Percentiles rank a stretch among this genome's conserved stretches.
Evolutionary conservation across 306 rosid species (phyloP).

Genomic region (Mimosa pudica): DNA sequence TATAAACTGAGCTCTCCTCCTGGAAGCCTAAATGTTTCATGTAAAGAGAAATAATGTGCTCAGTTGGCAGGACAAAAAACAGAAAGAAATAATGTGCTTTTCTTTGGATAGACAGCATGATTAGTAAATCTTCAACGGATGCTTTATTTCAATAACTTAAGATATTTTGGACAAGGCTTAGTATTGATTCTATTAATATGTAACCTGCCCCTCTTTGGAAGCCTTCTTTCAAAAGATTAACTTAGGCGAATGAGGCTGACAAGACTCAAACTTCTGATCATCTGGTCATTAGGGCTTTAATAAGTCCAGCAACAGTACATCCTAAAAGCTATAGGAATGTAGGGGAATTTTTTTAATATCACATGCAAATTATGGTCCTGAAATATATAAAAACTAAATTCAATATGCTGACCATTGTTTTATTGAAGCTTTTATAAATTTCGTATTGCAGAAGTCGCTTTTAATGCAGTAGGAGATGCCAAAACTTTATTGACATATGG

Average conservation of each 20-base stretch:
- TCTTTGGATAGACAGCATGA: background rate
- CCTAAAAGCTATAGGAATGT: background rate
- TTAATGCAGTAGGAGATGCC: background rate
- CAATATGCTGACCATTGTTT: background rate
- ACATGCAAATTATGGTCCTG: background rate
- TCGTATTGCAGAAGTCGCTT: background rate
- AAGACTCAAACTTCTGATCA: background rate
- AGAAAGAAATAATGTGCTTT: background rate
- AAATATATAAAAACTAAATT: background rate
- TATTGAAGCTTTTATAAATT: background rate
- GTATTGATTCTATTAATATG: no score
- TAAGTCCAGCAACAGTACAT: background rate
- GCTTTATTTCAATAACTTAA: background rate
- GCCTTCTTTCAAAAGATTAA: background rate
- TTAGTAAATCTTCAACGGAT: background rate
- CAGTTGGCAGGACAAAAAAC: no score
- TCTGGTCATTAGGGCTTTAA: background rate
- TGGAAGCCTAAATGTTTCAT: background rate
- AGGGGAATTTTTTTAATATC: background rate
- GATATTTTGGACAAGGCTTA: background rate
- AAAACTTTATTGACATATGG: background rate
- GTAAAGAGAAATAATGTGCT: background rate
- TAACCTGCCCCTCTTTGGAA: background rate
- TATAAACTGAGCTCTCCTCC: background rate
- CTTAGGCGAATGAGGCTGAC: background rate